These are phyloP conservation scores for Neurospora sp. DNA, from an alignment of 495 filamentous ascomycete genomes.

Conservation along the genomic window DNA sequence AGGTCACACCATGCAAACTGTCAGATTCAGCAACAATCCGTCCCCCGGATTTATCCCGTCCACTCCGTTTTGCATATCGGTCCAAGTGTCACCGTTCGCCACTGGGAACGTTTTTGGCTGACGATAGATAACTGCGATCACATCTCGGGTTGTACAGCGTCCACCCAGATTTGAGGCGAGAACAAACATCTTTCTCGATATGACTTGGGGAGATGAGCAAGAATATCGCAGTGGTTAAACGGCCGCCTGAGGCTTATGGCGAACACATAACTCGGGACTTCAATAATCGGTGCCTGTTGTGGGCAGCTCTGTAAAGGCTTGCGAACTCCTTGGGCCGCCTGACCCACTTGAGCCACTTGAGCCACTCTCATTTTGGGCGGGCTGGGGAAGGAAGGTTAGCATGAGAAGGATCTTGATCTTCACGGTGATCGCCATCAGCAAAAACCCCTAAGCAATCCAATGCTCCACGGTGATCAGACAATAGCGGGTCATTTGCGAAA, in stretches of 20 bases:
- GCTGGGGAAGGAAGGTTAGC: not conserved
- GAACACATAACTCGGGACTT: not conserved
- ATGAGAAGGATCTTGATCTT: not conserved
- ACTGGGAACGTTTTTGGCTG: not conserved
- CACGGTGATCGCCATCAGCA: not conserved
- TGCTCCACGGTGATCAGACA: not conserved
- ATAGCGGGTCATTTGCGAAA: not conserved
- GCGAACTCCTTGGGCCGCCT: not conserved
- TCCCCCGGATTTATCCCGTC: not conserved
- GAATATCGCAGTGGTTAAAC: not conserved
- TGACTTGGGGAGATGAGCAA: not conserved
- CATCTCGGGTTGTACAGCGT: not conserved
- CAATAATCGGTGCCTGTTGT: not conserved
- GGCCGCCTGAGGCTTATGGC: not conserved
- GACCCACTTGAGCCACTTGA: not conserved
- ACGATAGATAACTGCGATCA: not conserved
- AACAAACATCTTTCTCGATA: not conserved
- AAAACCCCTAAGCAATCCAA: not conserved
- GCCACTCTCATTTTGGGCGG: not conserved
- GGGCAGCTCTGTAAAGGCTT: not conserved
- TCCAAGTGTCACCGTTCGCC: not conserved
- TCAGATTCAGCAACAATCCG: not conserved
- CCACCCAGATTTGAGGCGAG: not conserved
- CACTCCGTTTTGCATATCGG: not conserved
- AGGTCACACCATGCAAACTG: not conserved